Conservation (phyloP, 768 basidiomycete genomes). For the Collybiopsis luxurians region DNA sequence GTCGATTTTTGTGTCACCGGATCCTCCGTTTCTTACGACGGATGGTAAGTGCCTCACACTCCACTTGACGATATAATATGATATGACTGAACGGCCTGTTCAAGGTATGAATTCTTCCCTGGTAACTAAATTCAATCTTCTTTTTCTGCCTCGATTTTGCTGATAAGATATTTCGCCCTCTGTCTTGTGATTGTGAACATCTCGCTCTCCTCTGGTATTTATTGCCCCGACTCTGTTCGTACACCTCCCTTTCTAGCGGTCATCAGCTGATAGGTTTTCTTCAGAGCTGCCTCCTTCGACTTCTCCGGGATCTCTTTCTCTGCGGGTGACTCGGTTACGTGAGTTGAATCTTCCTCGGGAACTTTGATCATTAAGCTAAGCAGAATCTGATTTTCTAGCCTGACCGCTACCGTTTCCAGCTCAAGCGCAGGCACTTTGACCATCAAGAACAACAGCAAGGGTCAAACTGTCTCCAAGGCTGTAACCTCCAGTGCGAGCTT, state of each 20-base stretch:
- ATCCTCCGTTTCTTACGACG: slow-evolving; percentile 2
- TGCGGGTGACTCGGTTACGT: slow-evolving; percentile 6
- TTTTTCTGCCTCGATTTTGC: not conserved
- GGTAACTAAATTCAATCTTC: not conserved
- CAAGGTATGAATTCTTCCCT: slow-evolving; percentile 3
- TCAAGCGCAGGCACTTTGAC: slow-evolving; percentile 3
- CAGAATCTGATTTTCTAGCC: no score
- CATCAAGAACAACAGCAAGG: slow-evolving; percentile 10
- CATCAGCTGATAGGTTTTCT: no score
- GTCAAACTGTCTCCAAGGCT: not conserved
- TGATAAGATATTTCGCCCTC: not conserved
- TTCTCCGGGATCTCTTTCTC: slow-evolving; percentile 3
- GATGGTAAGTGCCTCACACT: not conserved
- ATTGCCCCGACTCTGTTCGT: no score
- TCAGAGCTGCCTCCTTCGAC: slow-evolving; percentile 1
- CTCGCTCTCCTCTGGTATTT: no score
- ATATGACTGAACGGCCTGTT: not conserved
- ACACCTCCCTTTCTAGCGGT: no score
- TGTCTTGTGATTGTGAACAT: no score
- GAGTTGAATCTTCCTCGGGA: no score
- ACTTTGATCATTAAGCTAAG: no score
- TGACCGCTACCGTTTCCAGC: slow-evolving; percentile 4
- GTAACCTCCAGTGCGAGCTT: not conserved
- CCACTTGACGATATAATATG: not conserved
- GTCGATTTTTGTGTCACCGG: slow-evolving; percentile 6